phyloP scores from a whole-genome alignment of 176 grass and related monocot species.

The Elymus sibiricus region DNA sequence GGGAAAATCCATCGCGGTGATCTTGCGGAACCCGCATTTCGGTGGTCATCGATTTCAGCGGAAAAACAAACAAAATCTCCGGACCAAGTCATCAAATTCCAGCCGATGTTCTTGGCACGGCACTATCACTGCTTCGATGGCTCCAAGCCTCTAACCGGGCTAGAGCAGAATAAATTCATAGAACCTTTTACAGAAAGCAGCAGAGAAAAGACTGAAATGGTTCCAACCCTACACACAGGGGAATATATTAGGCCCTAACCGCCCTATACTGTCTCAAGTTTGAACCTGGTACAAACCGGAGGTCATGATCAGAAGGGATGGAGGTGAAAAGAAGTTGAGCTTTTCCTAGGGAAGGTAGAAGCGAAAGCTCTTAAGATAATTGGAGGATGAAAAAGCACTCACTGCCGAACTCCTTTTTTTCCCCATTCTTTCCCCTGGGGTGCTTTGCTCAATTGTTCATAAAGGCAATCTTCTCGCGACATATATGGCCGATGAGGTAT shows the following conservation, averaged over 20 bases:
- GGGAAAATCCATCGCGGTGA: neutral
- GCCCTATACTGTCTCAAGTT: conserved; percentile 25
- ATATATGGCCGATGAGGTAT: conserved; percentile 15
- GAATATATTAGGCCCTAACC: conserved; percentile 42
- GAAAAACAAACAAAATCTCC: neutral
- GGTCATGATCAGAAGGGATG: conserved; percentile 33
- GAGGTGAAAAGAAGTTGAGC: conserved; percentile 26
- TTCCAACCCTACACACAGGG: conserved; percentile 32
- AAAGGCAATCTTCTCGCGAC: conserved; percentile 25
- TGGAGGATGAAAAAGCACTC: conserved; percentile 29
- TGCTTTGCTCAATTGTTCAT: conserved; percentile 3
- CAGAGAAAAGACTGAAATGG: conserved; percentile 30
- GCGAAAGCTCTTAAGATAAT: conserved; percentile 30
- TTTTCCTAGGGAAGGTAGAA: conserved; percentile 36
- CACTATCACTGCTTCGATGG: conserved; percentile 24
- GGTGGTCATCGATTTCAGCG: conserved; percentile 4
- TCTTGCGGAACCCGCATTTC: neutral
- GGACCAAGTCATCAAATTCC: conserved; percentile 19
- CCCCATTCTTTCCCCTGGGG: neutral
- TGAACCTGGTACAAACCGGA: conserved; percentile 23
- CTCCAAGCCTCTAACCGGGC: conserved; percentile 25
- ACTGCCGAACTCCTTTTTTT: conserved; percentile 5
- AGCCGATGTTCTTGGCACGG: conserved; percentile 32
- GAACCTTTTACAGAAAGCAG: conserved; percentile 34
- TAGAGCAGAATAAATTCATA: conserved; percentile 35